Conservation (phyloP, 805 yeast species). For the Komagataella populi region DNA sequence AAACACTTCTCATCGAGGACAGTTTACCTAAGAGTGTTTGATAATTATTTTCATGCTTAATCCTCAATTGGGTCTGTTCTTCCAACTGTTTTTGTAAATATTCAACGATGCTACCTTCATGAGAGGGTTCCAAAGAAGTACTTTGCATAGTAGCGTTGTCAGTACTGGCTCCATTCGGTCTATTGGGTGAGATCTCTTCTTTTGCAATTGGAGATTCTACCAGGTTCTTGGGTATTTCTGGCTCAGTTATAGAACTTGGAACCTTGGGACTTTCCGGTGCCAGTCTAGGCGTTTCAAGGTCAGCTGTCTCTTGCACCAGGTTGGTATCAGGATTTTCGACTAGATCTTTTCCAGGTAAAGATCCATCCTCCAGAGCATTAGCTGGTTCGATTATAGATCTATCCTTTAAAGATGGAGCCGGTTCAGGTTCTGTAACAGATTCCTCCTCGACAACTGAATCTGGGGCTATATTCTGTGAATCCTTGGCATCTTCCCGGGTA, state of each 20-base stretch:
- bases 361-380: not conserved
- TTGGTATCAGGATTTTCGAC: not conserved
- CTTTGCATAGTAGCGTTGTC: not conserved
- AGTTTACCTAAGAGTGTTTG: slow-evolving; percentile 47
- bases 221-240: not conserved
- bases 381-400: not conserved
- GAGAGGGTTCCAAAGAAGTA: no score
- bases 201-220: not conserved
- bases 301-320: not conserved
- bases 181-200: not conserved
- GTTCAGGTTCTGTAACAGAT: not conserved
- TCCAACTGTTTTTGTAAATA: slow-evolving; percentile 16
- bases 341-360: not conserved
- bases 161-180: not conserved
- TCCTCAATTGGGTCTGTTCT: slow-evolving; percentile 34
- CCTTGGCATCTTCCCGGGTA: not conserved
- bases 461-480: not conserved
- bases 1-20: slow-evolving; percentile 62
- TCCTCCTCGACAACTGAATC: not conserved
- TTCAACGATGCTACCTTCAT: not conserved
- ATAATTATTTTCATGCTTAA: slow-evolving; percentile 43
- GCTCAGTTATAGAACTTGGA: not conserved
- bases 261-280: not conserved
- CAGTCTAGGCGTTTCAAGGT: not conserved
- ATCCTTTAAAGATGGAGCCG: not conserved